phyloP scores from a whole-genome alignment of 257 asterid genomes.

The Knoxia roxburghii region DNA sequence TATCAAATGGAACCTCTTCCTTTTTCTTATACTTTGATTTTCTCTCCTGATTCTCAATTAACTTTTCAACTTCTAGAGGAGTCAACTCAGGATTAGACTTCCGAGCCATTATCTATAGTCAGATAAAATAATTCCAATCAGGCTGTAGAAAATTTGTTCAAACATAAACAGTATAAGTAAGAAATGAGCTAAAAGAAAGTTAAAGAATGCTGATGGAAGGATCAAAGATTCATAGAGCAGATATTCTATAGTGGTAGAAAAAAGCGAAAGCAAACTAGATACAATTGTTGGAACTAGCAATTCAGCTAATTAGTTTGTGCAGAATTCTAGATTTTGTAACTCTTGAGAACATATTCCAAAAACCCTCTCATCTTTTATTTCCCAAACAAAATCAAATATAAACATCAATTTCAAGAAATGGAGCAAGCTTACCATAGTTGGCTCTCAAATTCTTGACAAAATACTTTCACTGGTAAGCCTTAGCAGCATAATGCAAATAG shows the following conservation, averaged over 20 bases:
- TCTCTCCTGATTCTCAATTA: conserved; percentile 49
- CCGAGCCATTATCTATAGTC: conserved; percentile 74
- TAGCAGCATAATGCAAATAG: background rate
- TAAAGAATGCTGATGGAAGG: background rate
- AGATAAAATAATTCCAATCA: conserved; percentile 18
- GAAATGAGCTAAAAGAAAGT: background rate
- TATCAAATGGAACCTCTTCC: conserved; percentile 55
- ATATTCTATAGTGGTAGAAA: too few relatives aligned
- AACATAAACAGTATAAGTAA: conserved; percentile 6
- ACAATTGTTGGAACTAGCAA: background rate
- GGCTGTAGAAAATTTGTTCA: conserved; percentile 6
- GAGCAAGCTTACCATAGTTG: background rate
- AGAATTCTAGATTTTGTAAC: background rate
- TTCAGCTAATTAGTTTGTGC: background rate
- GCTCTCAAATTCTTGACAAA: background rate
- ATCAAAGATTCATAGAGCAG: too few relatives aligned
- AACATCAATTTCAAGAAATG: background rate
- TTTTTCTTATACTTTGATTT: conserved; percentile 32
- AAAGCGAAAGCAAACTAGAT: background rate
- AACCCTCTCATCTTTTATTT: background rate
- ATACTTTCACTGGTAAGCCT: background rate
- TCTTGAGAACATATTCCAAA: background rate
- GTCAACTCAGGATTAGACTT: conserved; percentile 71
- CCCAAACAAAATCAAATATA: background rate
- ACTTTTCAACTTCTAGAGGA: conserved; percentile 74